phyloP scores from a whole-genome alignment of 192 early-diverging fungal genomes.

The Borealophlyctis nickersoniae region DNA sequence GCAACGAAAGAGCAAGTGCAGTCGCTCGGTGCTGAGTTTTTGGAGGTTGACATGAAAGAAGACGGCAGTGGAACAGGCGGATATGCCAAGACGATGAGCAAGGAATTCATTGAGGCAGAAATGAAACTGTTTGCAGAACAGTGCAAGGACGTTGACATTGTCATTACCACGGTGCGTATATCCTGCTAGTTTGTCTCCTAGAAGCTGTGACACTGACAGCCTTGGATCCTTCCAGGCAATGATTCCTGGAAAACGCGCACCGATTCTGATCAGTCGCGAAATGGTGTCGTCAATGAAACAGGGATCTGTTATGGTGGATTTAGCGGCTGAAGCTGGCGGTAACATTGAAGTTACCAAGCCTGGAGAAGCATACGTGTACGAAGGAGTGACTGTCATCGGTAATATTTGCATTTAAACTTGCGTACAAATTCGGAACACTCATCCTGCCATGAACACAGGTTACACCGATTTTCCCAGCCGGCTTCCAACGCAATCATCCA shows the following conservation, averaged over 20 bases:
- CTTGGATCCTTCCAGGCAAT: conserved; percentile 20
- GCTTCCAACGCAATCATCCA: conserved; percentile 37
- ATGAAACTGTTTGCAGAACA: conserved; percentile 30
- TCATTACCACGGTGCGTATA: conserved; percentile 31
- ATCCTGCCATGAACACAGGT: too few species aligned
- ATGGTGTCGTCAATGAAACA: conserved; percentile 37
- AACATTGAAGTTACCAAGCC: conserved; percentile 37
- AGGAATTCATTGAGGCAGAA: conserved; percentile 33
- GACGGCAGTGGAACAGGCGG: conserved; percentile 33
- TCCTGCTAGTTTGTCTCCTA: background rate
- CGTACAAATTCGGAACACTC: background rate
- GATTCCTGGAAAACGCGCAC: conserved; percentile 37
- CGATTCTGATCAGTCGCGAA: conserved; percentile 30
- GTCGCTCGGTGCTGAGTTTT: conserved; percentile 31
- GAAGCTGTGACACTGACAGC: background rate
- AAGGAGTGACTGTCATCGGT: conserved; percentile 36
- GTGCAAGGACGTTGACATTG: conserved; percentile 33
- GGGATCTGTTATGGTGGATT: conserved; percentile 34
- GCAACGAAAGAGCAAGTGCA: conserved; percentile 36
- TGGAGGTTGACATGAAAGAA: conserved; percentile 25
- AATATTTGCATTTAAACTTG: conserved; percentile 1
- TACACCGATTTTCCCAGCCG: conserved; percentile 36
- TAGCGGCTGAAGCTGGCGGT: conserved; percentile 38
- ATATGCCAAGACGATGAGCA: conserved; percentile 34
- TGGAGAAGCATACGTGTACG: conserved; percentile 25